Evolutionary conservation across 805 yeast genomes (phyloP), one percentile per base, ranked within the genome.

Genomic region (Candida suzukii): DNA sequence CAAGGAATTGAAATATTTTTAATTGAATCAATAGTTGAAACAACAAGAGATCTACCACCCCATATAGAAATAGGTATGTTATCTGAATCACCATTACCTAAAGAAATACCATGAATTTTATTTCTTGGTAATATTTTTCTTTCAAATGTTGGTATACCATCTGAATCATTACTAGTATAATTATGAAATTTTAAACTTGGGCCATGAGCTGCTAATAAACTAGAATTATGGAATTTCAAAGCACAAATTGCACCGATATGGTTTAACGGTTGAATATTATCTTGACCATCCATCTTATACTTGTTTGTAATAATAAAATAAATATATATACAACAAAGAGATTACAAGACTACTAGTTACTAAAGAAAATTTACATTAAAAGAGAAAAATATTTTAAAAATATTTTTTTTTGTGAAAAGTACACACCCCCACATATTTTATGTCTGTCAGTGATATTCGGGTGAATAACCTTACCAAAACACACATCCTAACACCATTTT

Each of bases 231-330:
- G 46, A 73, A 71, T 47, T 68, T 71, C 29, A 85, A 64, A 3
- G 84, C 74, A 2, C 93, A 76, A 0, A 85, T 77, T 0, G 96
- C 93, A 1, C 95, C 90, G 49, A 71, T 67, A 47, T 75, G 80
- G 4, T 34, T 25, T 16, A 58, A 21, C 13, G 48, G 48, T 3
- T 26, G 14, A n/a, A n/a, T n/a, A n/a, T n/a, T n/a, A n/a, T n/a
- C n/a, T n/a, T n/a, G n/a, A n/a, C n/a, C n/a, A n/a, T n/a, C n/a
- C 39, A 56, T 27, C 30, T 27, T 10, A 5, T 9, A 12, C 26
- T 24, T 24, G 26, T n/a, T n/a, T n/a, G n/a, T n/a, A n/a, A n/a
- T n/a, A n/a, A n/a, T n/a, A n/a, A n/a, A n/a, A n/a, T n/a, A n/a
- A n/a, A n/a, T n/a, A n/a, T n/a, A n/a, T n/a, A n/a, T n/a, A n/a